Base-by-base conservation (phyloP, 345 rosid species). In the Firmiana major region DNA sequence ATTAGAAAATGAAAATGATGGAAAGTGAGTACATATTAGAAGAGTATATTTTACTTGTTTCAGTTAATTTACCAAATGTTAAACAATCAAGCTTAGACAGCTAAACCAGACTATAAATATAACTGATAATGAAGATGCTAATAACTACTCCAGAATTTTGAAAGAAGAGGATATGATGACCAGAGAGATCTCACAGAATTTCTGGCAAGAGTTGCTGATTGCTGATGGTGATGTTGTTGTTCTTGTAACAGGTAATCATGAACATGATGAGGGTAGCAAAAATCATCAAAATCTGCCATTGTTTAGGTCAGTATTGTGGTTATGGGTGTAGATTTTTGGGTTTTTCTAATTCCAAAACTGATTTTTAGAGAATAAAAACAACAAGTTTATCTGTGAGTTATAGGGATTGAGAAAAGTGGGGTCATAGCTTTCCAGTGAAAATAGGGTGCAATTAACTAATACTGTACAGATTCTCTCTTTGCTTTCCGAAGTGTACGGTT, bases 381-480 rank as follows among this genome's bases (percentile, higher is more conserved):
- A 45, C 28, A 63, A 53, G 62, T 68, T 83, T 34, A 80, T 81
- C 81, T 67, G 69, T 28, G 74, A 78, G 89, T 89, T 87, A 77
- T 74, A 64, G 87, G 83, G 85, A 85, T 82, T 57, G 80, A 80
- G 77, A 79, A 73, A 85, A 85, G 83, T 54, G 34, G 77, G 78
- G 63, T 34, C 63, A 63, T 17, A 40, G 73, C 45, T 73, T 78
- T 78, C 11, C 55, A 59, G 49, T 63, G 36, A 58, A 36, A 74
- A 45, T 3, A 49, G 31, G 36, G 60, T n/a, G 2, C 45, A 19
- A 55, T 48, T 21, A 59, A 43, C 60, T 68, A 10, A 51, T 49
- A 78, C 82, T 74, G 87, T 81, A 69, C 48, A 83, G 86, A 85
- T 88, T 84, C 83, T 82, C 67, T 64, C 80, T 78, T 69, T 79